phyloP scores from a whole-genome alignment of 163 green algal species.

The Prototheca cutis region DNA sequence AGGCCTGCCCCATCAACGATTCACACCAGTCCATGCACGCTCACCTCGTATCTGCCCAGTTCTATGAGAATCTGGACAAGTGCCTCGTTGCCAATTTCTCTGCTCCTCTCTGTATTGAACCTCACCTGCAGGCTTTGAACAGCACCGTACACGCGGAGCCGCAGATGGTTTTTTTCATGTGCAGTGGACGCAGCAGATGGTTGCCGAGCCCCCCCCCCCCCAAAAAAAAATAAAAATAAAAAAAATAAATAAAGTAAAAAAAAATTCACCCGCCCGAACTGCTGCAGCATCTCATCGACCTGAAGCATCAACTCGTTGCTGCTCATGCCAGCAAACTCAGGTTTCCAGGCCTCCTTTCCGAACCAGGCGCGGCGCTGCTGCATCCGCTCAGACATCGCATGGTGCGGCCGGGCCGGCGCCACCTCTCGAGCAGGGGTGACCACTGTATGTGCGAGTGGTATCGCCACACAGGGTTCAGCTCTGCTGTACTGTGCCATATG shows the following conservation, averaged over 20 bases:
- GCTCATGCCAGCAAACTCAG: neutral
- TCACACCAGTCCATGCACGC: too few relatives aligned
- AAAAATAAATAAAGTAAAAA: neutral
- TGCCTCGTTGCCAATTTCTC: conserved; percentile 12
- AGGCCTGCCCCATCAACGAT: neutral
- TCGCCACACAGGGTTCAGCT: too few relatives aligned
- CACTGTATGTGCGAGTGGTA: too few relatives aligned
- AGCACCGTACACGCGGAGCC: too few relatives aligned
- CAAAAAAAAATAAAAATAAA: neutral
- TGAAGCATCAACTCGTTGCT: conserved; percentile 11
- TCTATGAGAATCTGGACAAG: conserved; percentile 13
- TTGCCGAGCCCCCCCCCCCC: too few relatives aligned
- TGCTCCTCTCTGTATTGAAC: conserved; percentile 7
- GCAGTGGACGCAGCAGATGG: too few relatives aligned
- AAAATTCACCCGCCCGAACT: neutral
- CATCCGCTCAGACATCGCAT: neutral
- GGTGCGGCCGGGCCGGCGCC: too few relatives aligned
- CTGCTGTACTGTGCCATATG: too few relatives aligned
- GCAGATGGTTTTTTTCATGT: too few relatives aligned
- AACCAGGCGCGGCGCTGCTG: neutral
- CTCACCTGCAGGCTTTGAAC: neutral
- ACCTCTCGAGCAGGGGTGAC: too few relatives aligned
- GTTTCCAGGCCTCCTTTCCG: conserved; percentile 2
- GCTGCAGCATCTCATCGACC: neutral
- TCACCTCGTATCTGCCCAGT: conserved; percentile 10